Evolutionary conservation across 2,329 filamentous ascomycete genomes (phyloP), one percentile per base, ranked within the genome.

Genomic region (Pleoardoris graminearum): DNA sequence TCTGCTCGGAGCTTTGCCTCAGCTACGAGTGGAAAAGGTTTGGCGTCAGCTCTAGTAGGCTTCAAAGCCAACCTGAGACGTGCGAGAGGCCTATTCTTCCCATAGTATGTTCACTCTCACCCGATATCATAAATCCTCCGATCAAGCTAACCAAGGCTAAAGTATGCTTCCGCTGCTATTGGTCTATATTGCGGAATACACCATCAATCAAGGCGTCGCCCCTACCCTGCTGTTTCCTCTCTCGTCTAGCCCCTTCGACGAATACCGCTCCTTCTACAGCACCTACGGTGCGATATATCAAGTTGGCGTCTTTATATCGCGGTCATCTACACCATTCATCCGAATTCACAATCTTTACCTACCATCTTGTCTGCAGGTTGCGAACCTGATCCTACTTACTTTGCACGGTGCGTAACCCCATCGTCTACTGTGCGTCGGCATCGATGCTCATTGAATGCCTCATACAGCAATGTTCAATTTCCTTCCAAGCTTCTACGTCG

Each of bases 201-300:
- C 90, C 50, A 97, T 97, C 74, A 97, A 97, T 76, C 92, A 96
- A 77, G 93, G 92, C 30, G 91, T 97, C 0, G 81, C 91, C 0
- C 93, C 94, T 0, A 96, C 91, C 0, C 79, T 97, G 0, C 82
- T 99, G 4, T 99, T 96, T 69, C 91, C 92, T 0, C 79, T 97
- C 0, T 69, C 80, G 1, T 75, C 82, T 10, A 88, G 89, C 1
- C 94, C 94, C 0, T 97, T 97, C 70, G 76, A 78, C 27, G 84
- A 90, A 61, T 94, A 86, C 70, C 87, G 93, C 35, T 88, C 87
- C 27, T 97, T 97, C 72, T 99, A 99, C 67, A 92, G 93, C 0
- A 90, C 93, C 57, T 99, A 99, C 73, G 89, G 89, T 58, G 92
- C 95, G 51, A 87, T 97, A 55, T 97, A 99, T 74, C 93, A 99